phyloP scores from a whole-genome alignment of 2,329 filamentous ascomycete genomes.

The Fusarium brachygibbosum region DNA sequence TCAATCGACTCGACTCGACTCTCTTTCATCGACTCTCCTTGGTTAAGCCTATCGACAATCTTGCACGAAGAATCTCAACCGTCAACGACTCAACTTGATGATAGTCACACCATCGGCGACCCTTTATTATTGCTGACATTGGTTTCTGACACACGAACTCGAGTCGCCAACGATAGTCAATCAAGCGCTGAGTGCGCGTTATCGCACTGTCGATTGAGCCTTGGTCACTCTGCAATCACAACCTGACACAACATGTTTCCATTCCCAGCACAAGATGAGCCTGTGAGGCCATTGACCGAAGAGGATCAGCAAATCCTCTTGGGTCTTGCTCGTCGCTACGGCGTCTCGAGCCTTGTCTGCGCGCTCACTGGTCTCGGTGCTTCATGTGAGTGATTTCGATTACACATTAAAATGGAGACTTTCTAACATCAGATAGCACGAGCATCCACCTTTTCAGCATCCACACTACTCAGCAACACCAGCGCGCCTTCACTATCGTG shows the following conservation, averaged over 20 bases:
- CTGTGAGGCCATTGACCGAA: slow-evolving; percentile 54
- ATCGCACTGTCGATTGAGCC: slow-evolving; percentile 36
- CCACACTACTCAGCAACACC: slow-evolving; percentile 57
- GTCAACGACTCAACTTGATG: slow-evolving; percentile 18
- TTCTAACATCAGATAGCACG: slow-evolving; percentile 52
- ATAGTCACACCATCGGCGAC: slow-evolving; percentile 34
- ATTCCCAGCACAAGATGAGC: slow-evolving; percentile 53
- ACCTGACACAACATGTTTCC: slow-evolving; percentile 52
- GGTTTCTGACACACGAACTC: slow-evolving; percentile 8
- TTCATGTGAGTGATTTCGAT: slow-evolving; percentile 53
- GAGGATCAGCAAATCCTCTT: slow-evolving; percentile 57
- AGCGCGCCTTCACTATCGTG: slow-evolving; percentile 59
- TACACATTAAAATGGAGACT: slow-evolving; percentile 3
- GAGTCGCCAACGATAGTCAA: slow-evolving; percentile 22
- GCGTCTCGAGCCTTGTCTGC: slow-evolving; percentile 55
- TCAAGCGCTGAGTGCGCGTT: slow-evolving; percentile 47
- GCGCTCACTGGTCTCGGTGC: slow-evolving; percentile 54
- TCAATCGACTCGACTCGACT: slow-evolving; percentile 24
- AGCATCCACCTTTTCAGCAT: slow-evolving; percentile 57
- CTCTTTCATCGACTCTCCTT: slow-evolving; percentile 34
- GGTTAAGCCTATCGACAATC: slow-evolving; percentile 25
- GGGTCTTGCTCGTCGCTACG: slow-evolving; percentile 56
- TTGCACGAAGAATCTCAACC: slow-evolving; percentile 12
- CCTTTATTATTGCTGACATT: slow-evolving; percentile 32
- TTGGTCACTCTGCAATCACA: slow-evolving; percentile 25